Evolutionary conservation across 163 green algal genomes (phyloP).

Genomic region (Volvox carteri): DNA sequence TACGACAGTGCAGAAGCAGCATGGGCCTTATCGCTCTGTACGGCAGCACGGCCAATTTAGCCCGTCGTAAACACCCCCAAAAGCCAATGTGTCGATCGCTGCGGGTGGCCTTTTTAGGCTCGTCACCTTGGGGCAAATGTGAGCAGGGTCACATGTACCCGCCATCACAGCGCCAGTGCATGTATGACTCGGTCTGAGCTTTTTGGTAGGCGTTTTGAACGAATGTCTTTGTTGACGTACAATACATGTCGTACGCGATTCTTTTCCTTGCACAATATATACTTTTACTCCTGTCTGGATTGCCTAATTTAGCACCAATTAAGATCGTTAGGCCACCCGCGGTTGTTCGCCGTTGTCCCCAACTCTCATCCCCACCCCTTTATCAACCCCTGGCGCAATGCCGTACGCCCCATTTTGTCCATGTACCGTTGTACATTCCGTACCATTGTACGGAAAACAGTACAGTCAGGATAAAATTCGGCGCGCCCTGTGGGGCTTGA

Average conservation of each 20-base stretch:
- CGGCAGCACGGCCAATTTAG: background rate
- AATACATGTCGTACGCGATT: no score
- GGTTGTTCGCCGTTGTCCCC: background rate
- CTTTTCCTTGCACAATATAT: no score
- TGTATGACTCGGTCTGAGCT: no score
- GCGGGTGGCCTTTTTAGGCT: background rate
- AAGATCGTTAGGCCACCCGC: background rate
- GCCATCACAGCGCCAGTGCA: background rate
- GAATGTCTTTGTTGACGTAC: no score
- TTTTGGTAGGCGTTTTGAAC: no score
- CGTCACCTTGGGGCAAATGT: background rate
- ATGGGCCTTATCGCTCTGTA: no score
- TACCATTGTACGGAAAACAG: no score
- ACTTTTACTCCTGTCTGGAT: no score
- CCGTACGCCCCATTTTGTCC: background rate
- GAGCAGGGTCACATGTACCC: background rate
- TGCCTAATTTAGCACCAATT: background rate
- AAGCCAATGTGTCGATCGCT: background rate
- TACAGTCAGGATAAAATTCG: conserved; percentile 47
- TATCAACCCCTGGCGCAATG: background rate
- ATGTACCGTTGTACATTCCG: background rate
- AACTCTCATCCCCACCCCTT: no score
- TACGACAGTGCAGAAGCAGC: background rate
- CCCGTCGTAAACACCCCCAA: background rate
- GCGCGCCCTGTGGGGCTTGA: conserved; percentile 31